phyloP scores from a whole-genome alignment of 2,329 filamentous ascomycete species.

The Scedosporium aurantiacum region DNA sequence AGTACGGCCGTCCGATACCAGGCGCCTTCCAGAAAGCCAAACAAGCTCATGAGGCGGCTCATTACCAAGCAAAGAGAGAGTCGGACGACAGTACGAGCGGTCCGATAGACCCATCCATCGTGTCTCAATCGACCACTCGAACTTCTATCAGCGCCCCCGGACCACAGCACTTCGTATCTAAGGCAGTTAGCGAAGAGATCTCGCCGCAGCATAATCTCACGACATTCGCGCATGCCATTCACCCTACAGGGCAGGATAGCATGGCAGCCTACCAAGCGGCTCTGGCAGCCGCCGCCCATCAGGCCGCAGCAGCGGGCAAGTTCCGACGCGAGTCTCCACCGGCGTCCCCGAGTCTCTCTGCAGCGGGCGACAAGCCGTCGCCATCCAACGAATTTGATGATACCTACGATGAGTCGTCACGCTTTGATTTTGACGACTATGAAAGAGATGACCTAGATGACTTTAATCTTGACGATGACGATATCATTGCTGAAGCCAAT shows the following conservation, averaged over 20 bases:
- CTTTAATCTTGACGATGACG: constrained; percentile 61
- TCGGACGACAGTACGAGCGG: constrained; percentile 33
- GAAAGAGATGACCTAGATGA: constrained; percentile 42
- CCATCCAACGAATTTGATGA: constrained; percentile 5
- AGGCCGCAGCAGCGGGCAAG: constrained; percentile 64
- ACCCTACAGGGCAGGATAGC: constrained; percentile 14
- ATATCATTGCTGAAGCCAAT: constrained; percentile 90
- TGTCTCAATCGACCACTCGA: constrained; percentile 37
- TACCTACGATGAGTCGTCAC: constrained; percentile 7
- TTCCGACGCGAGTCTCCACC: constrained; percentile 52
- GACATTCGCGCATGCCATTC: background rate
- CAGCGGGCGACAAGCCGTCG: constrained; percentile 6
- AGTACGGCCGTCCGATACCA: constrained; percentile 48
- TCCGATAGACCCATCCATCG: constrained; percentile 31
- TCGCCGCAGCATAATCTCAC: background rate
- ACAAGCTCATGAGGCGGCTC: constrained; percentile 15
- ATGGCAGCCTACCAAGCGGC: constrained; percentile 69
- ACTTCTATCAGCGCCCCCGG: constrained; percentile 25
- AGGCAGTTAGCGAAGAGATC: background rate
- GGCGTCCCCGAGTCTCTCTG: constrained; percentile 9
- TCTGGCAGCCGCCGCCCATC: constrained; percentile 68
- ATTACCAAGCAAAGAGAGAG: constrained; percentile 12
- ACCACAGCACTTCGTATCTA: background rate
- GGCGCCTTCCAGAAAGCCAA: constrained; percentile 46
- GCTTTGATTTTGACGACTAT: constrained; percentile 27